Conservation (phyloP, 2,329 filamentous ascomycete genomes). For the Dactylellina sp. region DNA sequence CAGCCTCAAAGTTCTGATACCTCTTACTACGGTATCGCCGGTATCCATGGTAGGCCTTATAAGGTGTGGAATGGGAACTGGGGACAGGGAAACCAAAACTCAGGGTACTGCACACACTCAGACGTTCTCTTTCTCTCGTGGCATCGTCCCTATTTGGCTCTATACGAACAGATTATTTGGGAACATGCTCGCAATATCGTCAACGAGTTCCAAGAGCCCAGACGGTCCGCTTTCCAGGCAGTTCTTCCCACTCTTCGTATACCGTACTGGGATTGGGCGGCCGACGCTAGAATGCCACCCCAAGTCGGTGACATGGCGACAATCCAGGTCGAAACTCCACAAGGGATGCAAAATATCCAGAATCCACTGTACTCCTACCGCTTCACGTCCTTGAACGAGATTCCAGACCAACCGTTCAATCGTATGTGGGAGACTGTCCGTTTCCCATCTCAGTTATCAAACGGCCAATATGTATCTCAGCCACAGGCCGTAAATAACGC, state of each 20-base stretch:
- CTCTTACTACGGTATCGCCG: conserved; percentile 83
- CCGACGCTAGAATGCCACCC: conserved; percentile 63
- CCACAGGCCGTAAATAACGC: conserved; percentile 37
- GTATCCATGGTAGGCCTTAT: conserved; percentile 76
- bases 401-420: conserved; percentile 33
- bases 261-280: conserved; percentile 69
- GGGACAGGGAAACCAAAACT: conserved; percentile 16
- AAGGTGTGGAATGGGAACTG: conserved; percentile 25
- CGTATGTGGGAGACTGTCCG: conserved; percentile 36
- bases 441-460: conserved; percentile 14
- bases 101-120: conserved; percentile 49
- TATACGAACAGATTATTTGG: conserved; percentile 65
- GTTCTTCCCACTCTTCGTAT: conserved; percentile 65
- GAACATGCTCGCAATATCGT: conserved; percentile 64
- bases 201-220: conserved; percentile 65
- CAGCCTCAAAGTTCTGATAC: conserved; percentile 73
- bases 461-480: conserved; percentile 41
- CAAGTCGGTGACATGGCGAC: conserved; percentile 53
- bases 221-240: conserved; percentile 66
- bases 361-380: conserved; percentile 74
- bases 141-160: conserved; percentile 82
- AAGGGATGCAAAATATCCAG: conserved; percentile 69
- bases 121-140: conserved; percentile 75
- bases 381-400: conserved; percentile 65
- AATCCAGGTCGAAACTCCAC: conserved; percentile 70